phyloP scores from a whole-genome alignment of 2,329 filamentous ascomycete species.

The Bipolaris cookei region DNA sequence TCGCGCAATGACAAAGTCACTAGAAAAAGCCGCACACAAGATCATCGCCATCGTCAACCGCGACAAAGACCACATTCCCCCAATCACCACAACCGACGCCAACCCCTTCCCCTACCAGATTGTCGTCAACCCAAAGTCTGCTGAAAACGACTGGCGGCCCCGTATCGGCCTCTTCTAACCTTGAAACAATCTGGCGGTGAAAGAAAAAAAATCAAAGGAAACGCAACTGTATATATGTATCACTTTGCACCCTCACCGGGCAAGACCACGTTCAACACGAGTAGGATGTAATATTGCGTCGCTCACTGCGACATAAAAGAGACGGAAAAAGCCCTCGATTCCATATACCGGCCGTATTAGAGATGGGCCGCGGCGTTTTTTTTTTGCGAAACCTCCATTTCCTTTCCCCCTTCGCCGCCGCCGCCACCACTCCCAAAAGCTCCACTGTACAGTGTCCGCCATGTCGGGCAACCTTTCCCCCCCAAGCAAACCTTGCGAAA shows the following conservation, averaged over 20 bases:
- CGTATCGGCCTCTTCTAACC: constrained; percentile 66
- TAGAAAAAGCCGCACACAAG: constrained; percentile 86
- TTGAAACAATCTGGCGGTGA: not conserved
- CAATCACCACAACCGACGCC: constrained; percentile 87
- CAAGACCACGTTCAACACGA: constrained; percentile 36
- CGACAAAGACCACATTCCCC: constrained; percentile 95
- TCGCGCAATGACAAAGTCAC: constrained; percentile 86
- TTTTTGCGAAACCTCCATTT: constrained; percentile 5
- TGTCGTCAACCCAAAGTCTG: constrained; percentile 76
- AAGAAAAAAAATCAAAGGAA: not conserved
- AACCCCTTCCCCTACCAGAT: constrained; percentile 98
- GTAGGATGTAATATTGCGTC: constrained; percentile 7
- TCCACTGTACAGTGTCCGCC: constrained; percentile 36
- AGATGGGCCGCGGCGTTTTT: constrained; percentile 11
- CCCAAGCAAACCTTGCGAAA: constrained; percentile 7
- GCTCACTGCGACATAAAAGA: constrained; percentile 20
- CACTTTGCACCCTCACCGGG: constrained; percentile 10
- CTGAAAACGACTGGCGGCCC: constrained; percentile 72
- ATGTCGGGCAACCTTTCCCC: constrained; percentile 23
- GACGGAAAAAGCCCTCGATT: constrained; percentile 26
- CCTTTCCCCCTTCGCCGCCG: constrained; percentile 1
- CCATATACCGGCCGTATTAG: constrained; percentile 2
- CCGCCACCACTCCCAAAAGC: constrained; percentile 19
- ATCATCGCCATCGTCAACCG: constrained; percentile 85
- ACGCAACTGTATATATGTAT: constrained; percentile 34